Evolutionary conservation across 202 grass and related monocot species (phyloP), one percentile per base, ranked within the genome.

Genomic region (Setaria italica): DNA sequence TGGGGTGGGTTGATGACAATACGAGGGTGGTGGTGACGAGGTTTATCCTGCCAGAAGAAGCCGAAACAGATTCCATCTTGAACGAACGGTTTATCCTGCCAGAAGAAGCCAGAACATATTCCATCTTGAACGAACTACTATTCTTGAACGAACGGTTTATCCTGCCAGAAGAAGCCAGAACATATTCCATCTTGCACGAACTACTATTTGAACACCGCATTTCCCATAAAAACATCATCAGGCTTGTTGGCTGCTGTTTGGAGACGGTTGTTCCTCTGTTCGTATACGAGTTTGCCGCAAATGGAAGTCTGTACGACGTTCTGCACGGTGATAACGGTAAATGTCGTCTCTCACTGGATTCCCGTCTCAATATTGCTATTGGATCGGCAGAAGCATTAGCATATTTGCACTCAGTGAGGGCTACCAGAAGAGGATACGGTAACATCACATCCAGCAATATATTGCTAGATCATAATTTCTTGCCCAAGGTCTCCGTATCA

Each of bases 361-460:
- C 3, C 39, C 74, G 74, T 35, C 35, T 76, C 15, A 35, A 1
- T 42, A 59, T 76, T 76, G 74, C 74, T 42, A 59, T 59, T n/a
- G 54, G 54, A 7, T 76, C 74, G 0, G 74, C 74, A 76, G 1
- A 43, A 37, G 35, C 54, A 76, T 76, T 76, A 8, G 11, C 3
- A 29, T 59, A 76, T 59, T 14, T 59, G 35, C 34, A 59, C 73
- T 59, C 65, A 68, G 2, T 43, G 47, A 0, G 47, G 47, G 0
- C 16, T 35, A 8, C 0, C 1, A 0, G 13, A 76, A 1, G 21
- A 0, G 0, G 3, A 2, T 9, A 25, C 41, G 10, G 74, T 34
- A 2, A 59, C 14, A 0, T 59, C 3, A 42, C 5, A 59, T 43
- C 54, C 15, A 2, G 2, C 2, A 20, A 68, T 11, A 41, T 67